phyloP scores from a whole-genome alignment of 148 eudicot genomes.

The Persicaria maculosa region DNA sequence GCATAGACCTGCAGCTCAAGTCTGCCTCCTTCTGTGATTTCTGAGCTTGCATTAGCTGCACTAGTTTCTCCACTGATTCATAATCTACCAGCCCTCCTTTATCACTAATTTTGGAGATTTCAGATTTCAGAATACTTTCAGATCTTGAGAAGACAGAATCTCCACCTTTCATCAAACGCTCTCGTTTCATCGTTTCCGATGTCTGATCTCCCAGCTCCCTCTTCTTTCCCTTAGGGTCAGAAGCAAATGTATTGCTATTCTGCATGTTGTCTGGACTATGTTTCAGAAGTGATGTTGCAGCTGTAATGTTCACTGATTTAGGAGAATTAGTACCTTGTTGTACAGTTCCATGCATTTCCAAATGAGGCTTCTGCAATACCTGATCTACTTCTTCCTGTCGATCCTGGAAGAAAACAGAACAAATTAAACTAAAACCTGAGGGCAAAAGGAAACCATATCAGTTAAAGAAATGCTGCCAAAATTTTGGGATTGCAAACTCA shows the following conservation, averaged over 20 bases:
- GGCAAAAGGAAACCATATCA: not conserved
- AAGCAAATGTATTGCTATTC: conserved; percentile 37
- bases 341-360: conserved; percentile 65
- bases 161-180: conserved; percentile 45
- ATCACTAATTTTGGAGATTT: conserved; percentile 60
- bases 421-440: not conserved
- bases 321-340: conserved; percentile 78
- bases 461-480: not conserved
- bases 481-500: conserved; percentile 19
- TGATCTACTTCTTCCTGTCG: conserved; percentile 87
- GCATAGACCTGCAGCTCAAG: conserved; percentile 46
- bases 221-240: conserved; percentile 77
- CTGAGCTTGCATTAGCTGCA: conserved; percentile 74
- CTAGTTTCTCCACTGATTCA: conserved; percentile 68
- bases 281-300: conserved; percentile 44
- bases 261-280: conserved; percentile 61
- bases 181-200: conserved; percentile 57
- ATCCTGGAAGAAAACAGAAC: conserved; percentile 38
- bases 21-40: conserved; percentile 55
- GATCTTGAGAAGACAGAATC: conserved; percentile 38
- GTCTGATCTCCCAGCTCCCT: conserved; percentile 65
- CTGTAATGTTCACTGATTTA: conserved; percentile 49
- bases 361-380: conserved; percentile 50
- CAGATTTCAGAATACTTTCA: conserved; percentile 46
- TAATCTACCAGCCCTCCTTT: conserved; percentile 70